phyloP scores from a whole-genome alignment of 768 basidiomycete genomes.

The Tylopilus sp. region DNA sequence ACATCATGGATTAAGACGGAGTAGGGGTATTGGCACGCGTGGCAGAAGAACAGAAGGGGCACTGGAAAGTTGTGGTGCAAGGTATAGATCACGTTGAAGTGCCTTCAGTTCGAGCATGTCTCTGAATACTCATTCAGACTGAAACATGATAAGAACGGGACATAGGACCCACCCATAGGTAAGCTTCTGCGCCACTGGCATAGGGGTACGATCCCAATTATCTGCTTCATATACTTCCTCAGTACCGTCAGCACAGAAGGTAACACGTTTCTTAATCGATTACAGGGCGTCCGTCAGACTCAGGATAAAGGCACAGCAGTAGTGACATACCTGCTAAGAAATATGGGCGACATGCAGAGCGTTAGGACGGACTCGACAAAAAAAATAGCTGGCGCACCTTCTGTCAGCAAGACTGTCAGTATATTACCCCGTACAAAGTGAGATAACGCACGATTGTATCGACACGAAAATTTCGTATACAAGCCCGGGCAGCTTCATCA shows the following conservation, averaged over 20 bases:
- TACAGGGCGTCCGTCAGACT: neutral
- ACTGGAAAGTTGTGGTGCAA: slow-evolving; percentile 48
- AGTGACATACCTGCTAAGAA: slow-evolving; percentile 12
- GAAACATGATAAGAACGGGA: neutral
- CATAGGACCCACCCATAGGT: slow-evolving; percentile 60
- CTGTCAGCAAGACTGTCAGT: slow-evolving; percentile 7
- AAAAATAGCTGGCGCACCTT: slow-evolving; percentile 12
- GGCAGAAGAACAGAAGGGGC: slow-evolving; percentile 42
- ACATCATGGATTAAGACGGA: slow-evolving; percentile 46
- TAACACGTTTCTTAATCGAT: slow-evolving; percentile 49
- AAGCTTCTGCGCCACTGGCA: slow-evolving; percentile 57
- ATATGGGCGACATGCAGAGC: neutral
- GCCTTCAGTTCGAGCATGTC: slow-evolving; percentile 68
- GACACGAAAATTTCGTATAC: slow-evolving; percentile 26
- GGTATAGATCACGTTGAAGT: slow-evolving; percentile 61
- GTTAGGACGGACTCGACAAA: neutral
- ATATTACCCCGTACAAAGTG: neutral
- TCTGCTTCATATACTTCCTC: slow-evolving; percentile 66
- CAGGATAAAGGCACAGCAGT: neutral
- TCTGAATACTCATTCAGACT: slow-evolving; percentile 29
- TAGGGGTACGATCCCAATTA: slow-evolving; percentile 78
- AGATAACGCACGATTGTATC: slow-evolving; percentile 16
- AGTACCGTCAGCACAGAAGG: slow-evolving; percentile 51
- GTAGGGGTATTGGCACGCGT: slow-evolving; percentile 58
- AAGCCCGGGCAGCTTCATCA: slow-evolving; percentile 19